Evolutionary conservation across 345 rosid genomes (phyloP), one percentile per base, ranked within the genome.

Genomic region (Corchorus capsularis): DNA sequence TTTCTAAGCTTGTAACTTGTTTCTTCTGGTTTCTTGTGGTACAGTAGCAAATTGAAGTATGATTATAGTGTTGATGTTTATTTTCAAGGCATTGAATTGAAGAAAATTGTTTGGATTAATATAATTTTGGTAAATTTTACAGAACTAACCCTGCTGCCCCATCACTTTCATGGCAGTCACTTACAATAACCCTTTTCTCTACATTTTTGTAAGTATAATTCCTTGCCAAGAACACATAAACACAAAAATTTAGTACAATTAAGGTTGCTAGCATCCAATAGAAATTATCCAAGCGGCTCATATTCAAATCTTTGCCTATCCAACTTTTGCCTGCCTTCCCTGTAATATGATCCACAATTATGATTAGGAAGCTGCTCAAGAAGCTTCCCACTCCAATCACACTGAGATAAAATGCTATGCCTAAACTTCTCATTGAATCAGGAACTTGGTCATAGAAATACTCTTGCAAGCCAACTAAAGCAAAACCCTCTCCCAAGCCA

Each of bases 391-490:
- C 85, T 47, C 93, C 96, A 57, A 88, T 17, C 41, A 86, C 87
- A 46, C 91, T 91, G 3, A 88, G 86, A 64, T 85, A 88, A 20
- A 93, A 71, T 3, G 90, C 91, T 5, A 88, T 87, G 12, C 92
- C 93, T 53, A 88, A 79, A 63, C 89, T 89, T 77, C 88, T 82
- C 91, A 91, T 87, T 1, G 91, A 88, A 80, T 88, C 90, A 13
- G 92, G 94, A 54, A 86, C 88, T 80, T 91, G 91, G 75, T 86
- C 93, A 72, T 89, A 89, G 73, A 89, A 93, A 63, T 82, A 88
- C 79, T 89, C 97, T 75, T 89, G 93, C 76, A 91, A 80, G 11
- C 94, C 92, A 27, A 87, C 87, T 45, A 89, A 77, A 2, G 85
- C 75, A 73, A 88, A 88, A 69, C 83, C 88, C 53, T 93, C 91